Conservation (phyloP, 352 stramenopile genomes). For the Globisporangium canariense region DNA sequence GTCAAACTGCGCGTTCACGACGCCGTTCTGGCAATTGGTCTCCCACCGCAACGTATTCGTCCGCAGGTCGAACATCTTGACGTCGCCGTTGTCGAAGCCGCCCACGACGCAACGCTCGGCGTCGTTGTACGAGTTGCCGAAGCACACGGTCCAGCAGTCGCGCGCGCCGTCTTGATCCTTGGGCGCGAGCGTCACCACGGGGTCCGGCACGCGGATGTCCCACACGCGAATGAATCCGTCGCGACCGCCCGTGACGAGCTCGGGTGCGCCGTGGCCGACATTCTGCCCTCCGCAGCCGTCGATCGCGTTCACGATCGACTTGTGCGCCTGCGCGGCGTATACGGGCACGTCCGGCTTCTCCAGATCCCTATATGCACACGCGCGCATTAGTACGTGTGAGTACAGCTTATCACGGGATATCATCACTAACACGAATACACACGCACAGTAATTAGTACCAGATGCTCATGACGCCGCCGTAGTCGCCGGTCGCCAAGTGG, state of each 20-base stretch:
- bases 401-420: background rate
- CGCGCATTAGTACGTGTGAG: background rate
- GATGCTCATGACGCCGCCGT: constrained; percentile 70
- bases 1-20: constrained; percentile 96
- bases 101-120: constrained; percentile 90
- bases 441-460: constrained; percentile 27
- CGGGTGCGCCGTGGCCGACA: constrained; percentile 87
- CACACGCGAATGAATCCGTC: constrained; percentile 96
- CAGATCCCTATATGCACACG: constrained; percentile 53
- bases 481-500: constrained; percentile 84
- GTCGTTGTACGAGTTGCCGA: constrained; percentile 95
- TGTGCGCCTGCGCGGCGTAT: constrained; percentile 90
- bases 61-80: constrained; percentile 96
- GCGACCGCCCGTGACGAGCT: constrained; percentile 92
- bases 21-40: constrained; percentile 95
- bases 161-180: constrained; percentile 71
- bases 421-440: background rate
- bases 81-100: constrained; percentile 96
- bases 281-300: constrained; percentile 92
- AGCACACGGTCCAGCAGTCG: constrained; percentile 96
- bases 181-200: constrained; percentile 92
- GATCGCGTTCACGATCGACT: constrained; percentile 93
- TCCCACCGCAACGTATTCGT: constrained; percentile 94
- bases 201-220: constrained; percentile 89
- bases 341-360: constrained; percentile 75